These are phyloP conservation scores for Penicillium sp. DNA, from an alignment of 2,329 filamentous ascomycete species.

Conservation along the genomic window DNA sequence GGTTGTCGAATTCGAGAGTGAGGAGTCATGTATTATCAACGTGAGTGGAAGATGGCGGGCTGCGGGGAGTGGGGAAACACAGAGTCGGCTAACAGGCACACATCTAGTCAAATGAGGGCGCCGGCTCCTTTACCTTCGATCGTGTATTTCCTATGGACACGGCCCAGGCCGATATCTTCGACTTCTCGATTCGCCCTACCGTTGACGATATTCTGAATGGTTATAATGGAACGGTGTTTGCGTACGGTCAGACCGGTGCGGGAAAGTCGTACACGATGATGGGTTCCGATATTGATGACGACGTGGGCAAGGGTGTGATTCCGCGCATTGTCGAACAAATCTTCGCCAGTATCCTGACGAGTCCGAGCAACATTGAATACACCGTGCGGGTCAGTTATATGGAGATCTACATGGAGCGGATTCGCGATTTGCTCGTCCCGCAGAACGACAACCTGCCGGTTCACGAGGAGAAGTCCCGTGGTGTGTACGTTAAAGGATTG, in stretches of 20 bases:
- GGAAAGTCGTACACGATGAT: conserved; percentile 99
- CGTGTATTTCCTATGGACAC: conserved; percentile 95
- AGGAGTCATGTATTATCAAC: conserved; percentile 85
- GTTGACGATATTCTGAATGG: conserved; percentile 98
- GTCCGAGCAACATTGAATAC: conserved; percentile 93
- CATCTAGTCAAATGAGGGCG: conserved; percentile 76
- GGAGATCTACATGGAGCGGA: conserved; percentile 99
- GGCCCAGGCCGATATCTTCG: conserved; percentile 90
- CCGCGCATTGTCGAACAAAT: conserved; percentile 97
- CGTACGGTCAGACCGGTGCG: conserved; percentile 96
- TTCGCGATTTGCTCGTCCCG: conserved; percentile 88
- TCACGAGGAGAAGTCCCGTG: conserved; percentile 96
- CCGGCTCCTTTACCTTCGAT: conserved; percentile 93
- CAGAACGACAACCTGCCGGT: conserved; percentile 95
- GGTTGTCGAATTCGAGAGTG: conserved; percentile 85
- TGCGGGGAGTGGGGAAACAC: conserved; percentile 22
- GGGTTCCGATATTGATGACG: conserved; percentile 92
- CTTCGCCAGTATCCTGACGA: conserved; percentile 91
- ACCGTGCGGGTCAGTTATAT: conserved; percentile 99
- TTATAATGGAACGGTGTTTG: conserved; percentile 98
- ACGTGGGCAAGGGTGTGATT: conserved; percentile 87
- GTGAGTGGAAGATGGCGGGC: conserved; percentile 59
- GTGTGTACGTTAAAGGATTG: conserved; percentile 95
- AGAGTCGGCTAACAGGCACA: conserved; percentile 25
- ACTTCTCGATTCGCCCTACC: conserved; percentile 94